Percentiles rank a stretch among this genome's conserved stretches.
Evolutionary conservation across 805 yeast genomes (phyloP).

Genomic region (Candida ponderosae): DNA sequence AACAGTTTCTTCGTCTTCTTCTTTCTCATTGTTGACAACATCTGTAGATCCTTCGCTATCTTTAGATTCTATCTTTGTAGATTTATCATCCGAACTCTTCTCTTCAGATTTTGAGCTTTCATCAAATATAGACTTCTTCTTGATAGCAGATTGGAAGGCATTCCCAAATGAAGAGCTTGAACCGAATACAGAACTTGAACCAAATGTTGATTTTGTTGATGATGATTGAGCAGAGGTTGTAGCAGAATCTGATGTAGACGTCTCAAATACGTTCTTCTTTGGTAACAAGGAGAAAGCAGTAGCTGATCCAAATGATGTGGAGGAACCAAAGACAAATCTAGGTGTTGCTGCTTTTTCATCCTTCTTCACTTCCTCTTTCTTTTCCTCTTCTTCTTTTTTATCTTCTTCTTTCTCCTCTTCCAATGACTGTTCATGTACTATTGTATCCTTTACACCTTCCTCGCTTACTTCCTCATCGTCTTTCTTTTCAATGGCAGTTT

Average conservation of each 20-base stretch:
- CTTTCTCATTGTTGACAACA: constrained; percentile 13
- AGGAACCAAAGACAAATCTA: constrained; percentile 49
- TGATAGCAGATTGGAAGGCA: constrained; percentile 46
- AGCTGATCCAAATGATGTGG: constrained; percentile 30
- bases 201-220: constrained; percentile 1
- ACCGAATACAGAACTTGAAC: constrained; percentile 30
- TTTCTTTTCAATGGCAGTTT: constrained; percentile 2
- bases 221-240: constrained; percentile 9
- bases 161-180: constrained; percentile 38
- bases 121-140: constrained; percentile 54
- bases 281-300: constrained; percentile 4
- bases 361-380: background rate
- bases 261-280: constrained; percentile 3
- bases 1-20: constrained; percentile 15
- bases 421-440: background rate
- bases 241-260: constrained; percentile 6
- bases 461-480: constrained; percentile 5
- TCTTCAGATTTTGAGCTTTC: no score
- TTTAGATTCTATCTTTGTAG: no score
- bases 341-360: constrained; percentile 21
- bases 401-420: constrained; percentile 4
- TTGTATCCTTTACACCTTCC: background rate
- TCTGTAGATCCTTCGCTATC: constrained; percentile 5
- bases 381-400: constrained; percentile 1
- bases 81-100: no score